Evolutionary conservation across 192 early-diverging fungal genomes (phyloP), one percentile per base, ranked within the genome.

Genomic region (Entrophospora sp.): DNA sequence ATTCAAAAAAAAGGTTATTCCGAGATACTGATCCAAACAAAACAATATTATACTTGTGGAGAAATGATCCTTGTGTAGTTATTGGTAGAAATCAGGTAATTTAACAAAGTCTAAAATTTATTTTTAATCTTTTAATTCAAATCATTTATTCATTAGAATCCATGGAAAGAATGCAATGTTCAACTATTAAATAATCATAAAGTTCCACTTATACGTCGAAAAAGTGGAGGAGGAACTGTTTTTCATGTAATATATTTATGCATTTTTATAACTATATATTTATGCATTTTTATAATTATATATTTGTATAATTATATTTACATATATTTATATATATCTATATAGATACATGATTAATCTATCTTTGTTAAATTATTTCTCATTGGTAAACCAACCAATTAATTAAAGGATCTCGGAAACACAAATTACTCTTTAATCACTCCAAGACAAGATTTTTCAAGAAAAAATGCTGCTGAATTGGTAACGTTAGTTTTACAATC

Each of bases 141-240:
- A 24, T 14, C 32, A 28, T n/a, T 28, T n/a, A 10, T 25, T 22
- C 32, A 1, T 18, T 76, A 92, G 85, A 99, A 99, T 62, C 93
- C 95, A 14, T 99, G 89, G 86, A 93, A 93, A 70, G 95, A 99
- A 70, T 92, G 91, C 75, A 87, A 96, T 69, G 67, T 96, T 66
- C 70, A 68, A 43, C 72, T 86, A 58, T 77, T 97, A 84, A 70
- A 69, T 16, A 55, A 78, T 30, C 70, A 86, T 27, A 74, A 79
- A 18, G 84, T 97, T 13, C 89, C 88, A 62, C 84, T 97, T 52
- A 88, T 96, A 12, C 83, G 96, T 45, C 82, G 96, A 68, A 80
- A 87, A 60, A 91, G 88, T 66, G 93, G 93, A 46, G 95, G 96
- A 42, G 96, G 96, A 32, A 87, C 95, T 2, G 95, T 98, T 27